phyloP scores from a whole-genome alignment of 805 yeast species.

The Candida tallmaniae region DNA sequence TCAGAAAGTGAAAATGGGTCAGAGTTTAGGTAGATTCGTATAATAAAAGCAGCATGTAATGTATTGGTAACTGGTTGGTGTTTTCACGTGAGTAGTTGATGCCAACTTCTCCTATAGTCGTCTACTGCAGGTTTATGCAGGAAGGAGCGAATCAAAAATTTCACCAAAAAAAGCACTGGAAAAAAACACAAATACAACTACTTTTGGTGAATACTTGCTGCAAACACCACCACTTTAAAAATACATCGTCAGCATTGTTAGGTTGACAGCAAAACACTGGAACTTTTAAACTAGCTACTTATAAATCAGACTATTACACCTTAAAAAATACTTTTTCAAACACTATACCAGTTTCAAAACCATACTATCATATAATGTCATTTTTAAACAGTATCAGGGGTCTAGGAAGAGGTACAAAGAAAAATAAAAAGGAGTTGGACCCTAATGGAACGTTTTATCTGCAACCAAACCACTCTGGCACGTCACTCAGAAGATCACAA shows the following conservation, averaged over 20 bases:
- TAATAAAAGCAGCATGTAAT: no score
- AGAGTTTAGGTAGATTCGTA: constrained; percentile 56
- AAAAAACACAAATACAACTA: not conserved
- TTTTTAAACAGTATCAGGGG: constrained; percentile 46
- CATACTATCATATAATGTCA: constrained; percentile 30
- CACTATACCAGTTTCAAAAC: not conserved
- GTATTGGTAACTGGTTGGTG: no score
- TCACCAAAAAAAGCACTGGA: not conserved
- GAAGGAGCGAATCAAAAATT: constrained; percentile 2
- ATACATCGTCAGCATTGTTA: no score
- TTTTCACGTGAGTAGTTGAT: no score
- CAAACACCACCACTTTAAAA: no score
- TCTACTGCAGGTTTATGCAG: constrained; percentile 5
- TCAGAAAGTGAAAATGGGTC: constrained; percentile 82
- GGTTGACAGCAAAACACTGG: no score
- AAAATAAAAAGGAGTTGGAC: constrained; percentile 37
- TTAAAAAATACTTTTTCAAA: no score
- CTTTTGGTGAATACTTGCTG: no score
- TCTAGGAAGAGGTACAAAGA: constrained; percentile 42
- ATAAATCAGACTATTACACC: no score
- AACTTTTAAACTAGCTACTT: no score
- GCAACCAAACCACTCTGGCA: constrained; percentile 27
- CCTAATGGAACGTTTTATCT: constrained; percentile 21
- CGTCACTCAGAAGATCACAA: constrained; percentile 33
- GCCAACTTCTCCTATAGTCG: no score